These are phyloP conservation scores for Zygoascus tannicola DNA, from an alignment of 805 yeast species.

Conservation along the genomic window DNA sequence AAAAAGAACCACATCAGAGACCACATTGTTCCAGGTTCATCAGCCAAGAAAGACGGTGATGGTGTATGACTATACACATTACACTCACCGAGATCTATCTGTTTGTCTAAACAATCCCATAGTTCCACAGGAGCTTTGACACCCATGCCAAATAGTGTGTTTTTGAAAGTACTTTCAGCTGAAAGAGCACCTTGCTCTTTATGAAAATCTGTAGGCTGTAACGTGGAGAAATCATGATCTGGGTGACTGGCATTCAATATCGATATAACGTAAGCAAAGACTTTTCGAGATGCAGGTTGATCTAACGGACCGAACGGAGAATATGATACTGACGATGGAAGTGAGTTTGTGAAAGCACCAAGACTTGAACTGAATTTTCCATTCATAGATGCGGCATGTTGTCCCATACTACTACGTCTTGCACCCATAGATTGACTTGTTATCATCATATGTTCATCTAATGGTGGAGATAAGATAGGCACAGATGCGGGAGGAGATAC, in stretches of 20 bases:
- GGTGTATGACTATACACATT: constrained; percentile 33
- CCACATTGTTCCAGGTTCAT: constrained; percentile 56
- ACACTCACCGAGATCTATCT: constrained; percentile 61
- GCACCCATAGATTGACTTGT: not conserved
- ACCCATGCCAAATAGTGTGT: constrained; percentile 55
- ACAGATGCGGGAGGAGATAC: constrained; percentile 21
- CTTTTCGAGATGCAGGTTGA: constrained; percentile 74
- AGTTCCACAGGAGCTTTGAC: constrained; percentile 49
- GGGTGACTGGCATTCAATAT: constrained; percentile 89
- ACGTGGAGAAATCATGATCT: constrained; percentile 84
- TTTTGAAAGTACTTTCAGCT: constrained; percentile 60
- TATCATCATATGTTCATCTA: constrained; percentile 2
- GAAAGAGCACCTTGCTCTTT: constrained; percentile 35
- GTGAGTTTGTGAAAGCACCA: not conserved
- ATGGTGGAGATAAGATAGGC: constrained; percentile 22
- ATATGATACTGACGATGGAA: constrained; percentile 17
- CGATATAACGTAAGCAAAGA: constrained; percentile 84
- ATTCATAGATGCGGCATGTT: not conserved
- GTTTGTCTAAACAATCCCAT: constrained; percentile 81
- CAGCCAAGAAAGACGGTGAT: constrained; percentile 54
- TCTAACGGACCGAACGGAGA: constrained; percentile 88
- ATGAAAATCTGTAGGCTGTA: constrained; percentile 69
- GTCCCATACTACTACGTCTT: not conserved
- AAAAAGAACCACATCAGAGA: constrained; percentile 83
- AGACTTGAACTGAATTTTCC: not conserved